A percentile compares a stretch with the other conserved stretches of the same genome.
phyloP scores from a whole-genome alignment of 257 asterid species.

The Phtheirospermum japonicum region DNA sequence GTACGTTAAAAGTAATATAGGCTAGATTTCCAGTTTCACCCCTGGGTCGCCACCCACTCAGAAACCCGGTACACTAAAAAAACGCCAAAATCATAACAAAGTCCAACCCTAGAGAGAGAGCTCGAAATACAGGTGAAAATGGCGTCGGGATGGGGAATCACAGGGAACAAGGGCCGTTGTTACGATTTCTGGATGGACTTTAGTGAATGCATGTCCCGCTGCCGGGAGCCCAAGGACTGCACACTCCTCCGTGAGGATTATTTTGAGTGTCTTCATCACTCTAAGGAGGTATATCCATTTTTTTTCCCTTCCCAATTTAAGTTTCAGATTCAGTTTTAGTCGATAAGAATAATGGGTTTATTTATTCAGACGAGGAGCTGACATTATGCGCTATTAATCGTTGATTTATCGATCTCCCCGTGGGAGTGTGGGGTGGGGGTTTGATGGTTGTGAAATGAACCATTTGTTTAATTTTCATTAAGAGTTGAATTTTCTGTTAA shows the following conservation, averaged over 20 bases:
- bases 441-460: background rate
- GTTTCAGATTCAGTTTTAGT: background rate
- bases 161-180: constrained; percentile 95
- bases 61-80: background rate
- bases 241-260: constrained; percentile 91
- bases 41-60: constrained; percentile 13
- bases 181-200: constrained; percentile 98
- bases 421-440: background rate
- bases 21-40: too few species aligned
- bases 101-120: constrained; percentile 28
- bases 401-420: background rate
- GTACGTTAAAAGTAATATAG: too few species aligned
- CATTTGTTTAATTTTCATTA: background rate
- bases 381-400: background rate
- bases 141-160: constrained; percentile 99
- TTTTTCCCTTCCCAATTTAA: background rate
- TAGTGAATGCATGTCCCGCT: constrained; percentile 93
- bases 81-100: constrained; percentile 17
- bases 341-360: too few species aligned
- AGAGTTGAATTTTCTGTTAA: constrained; percentile 7
- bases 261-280: constrained; percentile 94
- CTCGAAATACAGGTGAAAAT: constrained; percentile 34
- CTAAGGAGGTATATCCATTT: constrained; percentile 73
- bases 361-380: background rate
- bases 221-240: constrained; percentile 91